phyloP scores from a whole-genome alignment of 139 green algal species.

The Picochlorum costavermella region DNA sequence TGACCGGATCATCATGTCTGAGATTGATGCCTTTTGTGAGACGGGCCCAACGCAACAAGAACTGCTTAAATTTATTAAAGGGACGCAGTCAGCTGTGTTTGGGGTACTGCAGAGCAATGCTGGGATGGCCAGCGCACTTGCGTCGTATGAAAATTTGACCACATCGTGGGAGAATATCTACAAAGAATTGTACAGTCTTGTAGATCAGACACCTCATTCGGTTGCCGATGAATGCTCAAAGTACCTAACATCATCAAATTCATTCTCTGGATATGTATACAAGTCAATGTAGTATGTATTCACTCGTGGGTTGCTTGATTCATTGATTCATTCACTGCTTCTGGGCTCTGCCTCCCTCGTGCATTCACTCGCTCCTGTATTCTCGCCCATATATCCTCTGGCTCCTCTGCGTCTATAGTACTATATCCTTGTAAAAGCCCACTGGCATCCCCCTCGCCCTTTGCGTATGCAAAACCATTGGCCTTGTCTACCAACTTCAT shows the following conservation, averaged over 20 bases:
- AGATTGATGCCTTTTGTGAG: constrained; percentile 30
- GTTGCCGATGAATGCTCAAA: not conserved
- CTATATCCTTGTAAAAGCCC: constrained; percentile 2
- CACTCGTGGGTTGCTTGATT: not conserved
- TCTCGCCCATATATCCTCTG: constrained; percentile 23
- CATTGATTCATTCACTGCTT: not conserved
- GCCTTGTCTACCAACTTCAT: constrained; percentile 61
- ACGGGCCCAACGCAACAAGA: constrained; percentile 35
- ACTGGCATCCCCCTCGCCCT: not conserved
- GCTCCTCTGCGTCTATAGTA: constrained; percentile 15
- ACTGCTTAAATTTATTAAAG: constrained; percentile 38
- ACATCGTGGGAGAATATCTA: constrained; percentile 32
- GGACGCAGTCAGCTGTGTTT: constrained; percentile 34
- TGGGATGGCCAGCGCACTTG: constrained; percentile 40
- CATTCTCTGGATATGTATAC: constrained; percentile 4
- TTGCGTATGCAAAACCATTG: constrained; percentile 62
- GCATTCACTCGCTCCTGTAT: constrained; percentile 16
- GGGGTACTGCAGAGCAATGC: constrained; percentile 37
- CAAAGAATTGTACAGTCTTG: constrained; percentile 24
- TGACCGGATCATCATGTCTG: constrained; percentile 19
- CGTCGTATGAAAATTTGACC: constrained; percentile 37
- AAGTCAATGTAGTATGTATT: not conserved
- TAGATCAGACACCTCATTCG: constrained; percentile 12
- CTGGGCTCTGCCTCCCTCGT: too few species aligned
- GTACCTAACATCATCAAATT: not conserved